A percentile compares a stretch with the other conserved stretches of the same genome.
phyloP scores from a whole-genome alignment of 257 asterid species.

The Solanum sitiens region DNA sequence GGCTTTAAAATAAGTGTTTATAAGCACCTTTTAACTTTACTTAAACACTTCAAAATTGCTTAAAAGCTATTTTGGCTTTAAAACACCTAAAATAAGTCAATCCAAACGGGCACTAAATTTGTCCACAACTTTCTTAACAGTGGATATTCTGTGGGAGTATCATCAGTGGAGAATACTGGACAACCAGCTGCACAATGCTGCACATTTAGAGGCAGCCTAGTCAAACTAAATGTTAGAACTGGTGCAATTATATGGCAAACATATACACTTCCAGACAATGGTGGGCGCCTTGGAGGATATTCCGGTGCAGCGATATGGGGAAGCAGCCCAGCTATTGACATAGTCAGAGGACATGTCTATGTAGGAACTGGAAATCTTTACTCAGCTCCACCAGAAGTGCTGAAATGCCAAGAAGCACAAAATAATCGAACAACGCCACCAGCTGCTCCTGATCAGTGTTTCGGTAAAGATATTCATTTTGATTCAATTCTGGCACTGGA shows the following conservation, averaged over 20 bases:
- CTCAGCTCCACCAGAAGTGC: slow-evolving; percentile 45
- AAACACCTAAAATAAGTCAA: no score
- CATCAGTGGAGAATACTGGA: slow-evolving; percentile 37
- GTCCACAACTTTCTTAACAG: background rate
- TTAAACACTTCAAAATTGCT: no score
- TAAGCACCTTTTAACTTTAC: no score
- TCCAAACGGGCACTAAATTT: background rate
- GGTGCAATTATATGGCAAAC: slow-evolving; percentile 70
- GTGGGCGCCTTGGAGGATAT: slow-evolving; percentile 44
- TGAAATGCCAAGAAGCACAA: slow-evolving; percentile 37
- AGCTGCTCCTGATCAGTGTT: slow-evolving; percentile 26
- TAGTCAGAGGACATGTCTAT: slow-evolving; percentile 22
- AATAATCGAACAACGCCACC: slow-evolving; percentile 47
- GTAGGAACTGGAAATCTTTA: slow-evolving; percentile 64
- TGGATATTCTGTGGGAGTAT: slow-evolving; percentile 47
- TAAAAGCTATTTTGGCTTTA: no score
- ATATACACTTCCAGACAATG: slow-evolving; percentile 59
- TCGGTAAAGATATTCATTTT: slow-evolving; percentile 45
- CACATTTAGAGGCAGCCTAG: slow-evolving; percentile 64
- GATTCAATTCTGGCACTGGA: slow-evolving; percentile 53
- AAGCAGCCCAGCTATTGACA: slow-evolving; percentile 71
- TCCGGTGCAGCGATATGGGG: slow-evolving; percentile 72
- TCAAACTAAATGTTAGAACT: slow-evolving; percentile 38
- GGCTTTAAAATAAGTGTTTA: no score
- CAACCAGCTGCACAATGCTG: slow-evolving; percentile 41